Conservation (phyloP, 1,284 basidiomycete species). For the Ganoderma meredithae region DNA sequence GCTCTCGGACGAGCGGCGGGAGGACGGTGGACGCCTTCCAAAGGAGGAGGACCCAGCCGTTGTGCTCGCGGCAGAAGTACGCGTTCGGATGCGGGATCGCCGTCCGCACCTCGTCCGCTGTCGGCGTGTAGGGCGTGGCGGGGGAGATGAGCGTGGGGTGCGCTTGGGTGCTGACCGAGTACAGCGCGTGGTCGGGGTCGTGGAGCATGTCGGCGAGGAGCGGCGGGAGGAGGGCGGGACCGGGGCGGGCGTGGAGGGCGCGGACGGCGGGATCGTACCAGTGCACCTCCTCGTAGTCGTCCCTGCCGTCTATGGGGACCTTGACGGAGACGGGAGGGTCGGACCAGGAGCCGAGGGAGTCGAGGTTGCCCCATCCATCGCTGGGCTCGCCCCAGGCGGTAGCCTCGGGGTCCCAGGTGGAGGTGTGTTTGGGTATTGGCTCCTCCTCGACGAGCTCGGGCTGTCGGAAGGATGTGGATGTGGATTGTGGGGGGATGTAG, state of each 20-base stretch:
- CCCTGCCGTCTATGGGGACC: slow-evolving; percentile 61
- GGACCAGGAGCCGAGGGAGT: slow-evolving; percentile 22
- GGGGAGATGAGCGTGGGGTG: slow-evolving; percentile 37
- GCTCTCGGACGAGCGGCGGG: slow-evolving; percentile 60
- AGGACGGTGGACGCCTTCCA: slow-evolving; percentile 68
- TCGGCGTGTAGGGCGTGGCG: slow-evolving; percentile 46
- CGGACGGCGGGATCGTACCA: slow-evolving; percentile 71
- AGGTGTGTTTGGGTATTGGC: slow-evolving; percentile 38
- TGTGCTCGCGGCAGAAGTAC: slow-evolving; percentile 80
- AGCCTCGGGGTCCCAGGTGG: slow-evolving; percentile 16
- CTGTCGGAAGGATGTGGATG: slow-evolving; percentile 48
- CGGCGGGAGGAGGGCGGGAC: slow-evolving; percentile 72
- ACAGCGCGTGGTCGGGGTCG: slow-evolving; percentile 73
- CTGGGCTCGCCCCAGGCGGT: slow-evolving; percentile 26
- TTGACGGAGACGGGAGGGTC: slow-evolving; percentile 37
- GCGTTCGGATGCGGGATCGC: slow-evolving; percentile 81
- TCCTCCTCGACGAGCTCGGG: slow-evolving; percentile 52
- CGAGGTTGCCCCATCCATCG: slow-evolving; percentile 28
- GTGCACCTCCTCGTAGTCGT: slow-evolving; percentile 60
- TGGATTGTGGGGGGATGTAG: slow-evolving; percentile 39
- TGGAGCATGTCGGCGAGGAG: slow-evolving; percentile 70
- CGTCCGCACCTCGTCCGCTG: slow-evolving; percentile 65
- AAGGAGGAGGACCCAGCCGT: slow-evolving; percentile 78
- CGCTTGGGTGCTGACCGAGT: slow-evolving; percentile 58
- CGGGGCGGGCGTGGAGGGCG: slow-evolving; percentile 57